These are phyloP conservation scores for Acanthamoeba culbertsoni DNA, from an alignment of 208 protist species.

Conservation along the genomic window DNA sequence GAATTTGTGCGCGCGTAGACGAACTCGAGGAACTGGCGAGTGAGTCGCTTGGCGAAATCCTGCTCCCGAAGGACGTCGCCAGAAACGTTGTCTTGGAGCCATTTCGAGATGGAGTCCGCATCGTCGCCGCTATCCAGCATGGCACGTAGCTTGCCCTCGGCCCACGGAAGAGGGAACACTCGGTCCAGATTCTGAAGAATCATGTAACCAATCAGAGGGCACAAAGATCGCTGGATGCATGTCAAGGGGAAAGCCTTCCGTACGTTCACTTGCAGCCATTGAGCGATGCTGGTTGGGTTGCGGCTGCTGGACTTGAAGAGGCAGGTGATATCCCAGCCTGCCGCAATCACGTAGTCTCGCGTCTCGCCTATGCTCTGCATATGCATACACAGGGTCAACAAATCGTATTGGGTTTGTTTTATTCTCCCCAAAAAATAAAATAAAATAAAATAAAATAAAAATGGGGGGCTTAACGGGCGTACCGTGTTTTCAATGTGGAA, in stretches of 20 bases:
- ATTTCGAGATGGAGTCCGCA: background rate
- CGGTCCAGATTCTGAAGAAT: background rate
- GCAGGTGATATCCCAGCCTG: background rate
- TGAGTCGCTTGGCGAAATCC: background rate
- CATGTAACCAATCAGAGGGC: background rate
- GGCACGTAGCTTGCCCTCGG: background rate
- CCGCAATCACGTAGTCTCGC: background rate
- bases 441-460: background rate
- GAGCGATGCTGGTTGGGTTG: background rate
- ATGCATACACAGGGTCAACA: background rate
- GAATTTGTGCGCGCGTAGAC: background rate
- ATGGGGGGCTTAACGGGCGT: background rate
- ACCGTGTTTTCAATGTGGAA: background rate
- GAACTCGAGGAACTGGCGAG: background rate
- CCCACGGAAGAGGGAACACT: background rate
- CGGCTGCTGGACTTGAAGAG: background rate
- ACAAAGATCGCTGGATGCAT: background rate
- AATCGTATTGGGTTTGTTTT: too few species aligned
- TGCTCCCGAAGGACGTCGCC: background rate
- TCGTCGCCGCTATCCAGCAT: background rate
- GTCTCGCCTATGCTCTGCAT: background rate
- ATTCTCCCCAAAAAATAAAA: background rate
- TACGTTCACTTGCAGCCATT: background rate
- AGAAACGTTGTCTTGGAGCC: background rate
- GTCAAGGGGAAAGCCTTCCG: background rate